Base-by-base conservation (phyloP, 2,329 filamentous ascomycete species). In the Penicillium oxalicum region DNA sequence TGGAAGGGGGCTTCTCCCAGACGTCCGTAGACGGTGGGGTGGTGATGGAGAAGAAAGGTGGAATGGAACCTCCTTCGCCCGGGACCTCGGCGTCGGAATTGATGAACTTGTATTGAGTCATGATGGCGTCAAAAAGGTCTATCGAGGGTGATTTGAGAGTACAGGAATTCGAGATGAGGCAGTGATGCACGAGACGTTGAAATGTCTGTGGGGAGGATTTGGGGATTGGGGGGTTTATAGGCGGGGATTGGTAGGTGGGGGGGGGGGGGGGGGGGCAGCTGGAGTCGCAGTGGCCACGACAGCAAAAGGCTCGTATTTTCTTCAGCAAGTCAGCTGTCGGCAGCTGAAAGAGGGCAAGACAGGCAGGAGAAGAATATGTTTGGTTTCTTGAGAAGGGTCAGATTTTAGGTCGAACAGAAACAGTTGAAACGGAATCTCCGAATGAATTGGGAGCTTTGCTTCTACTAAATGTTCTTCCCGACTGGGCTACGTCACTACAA, bases 1-100 rank as follows among this genome's bases (percentile, higher is more conserved):
- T 79, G n/a, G 74, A 70, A 0, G 85, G 84, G 0, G 84, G 82
- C 65, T 88, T 88, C 65, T 84, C 82, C 87, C 87, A 91, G 63
- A 90, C 80, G 67, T 91, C 87, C 33, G 85, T 88, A 29, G 75
- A 76, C 0, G 84, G 76, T 0, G 69, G 61, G 13, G 83, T 79
- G 45, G 72, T 75, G 58, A 87, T 74, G 12, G 68, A 73, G 64
- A 84, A 81, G 28, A 65, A 52, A 6, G 61, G 47, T 4, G 61
- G 62, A 27, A 67, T 62, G 32, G 57, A 51, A 5, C 56, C 60
- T 5, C 57, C 60, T 12, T 35, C 35, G 6, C 61, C 58, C 3
- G 69, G 68, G 12, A 68, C 56, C 1, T 55, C 26, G 26, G 65
- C 60, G 18, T 54, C 50, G 7, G 67, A 64, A 45, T 70, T 70